Conservation (phyloP, 2,329 filamentous ascomycete species). For the Alternaria arbusti region DNA sequence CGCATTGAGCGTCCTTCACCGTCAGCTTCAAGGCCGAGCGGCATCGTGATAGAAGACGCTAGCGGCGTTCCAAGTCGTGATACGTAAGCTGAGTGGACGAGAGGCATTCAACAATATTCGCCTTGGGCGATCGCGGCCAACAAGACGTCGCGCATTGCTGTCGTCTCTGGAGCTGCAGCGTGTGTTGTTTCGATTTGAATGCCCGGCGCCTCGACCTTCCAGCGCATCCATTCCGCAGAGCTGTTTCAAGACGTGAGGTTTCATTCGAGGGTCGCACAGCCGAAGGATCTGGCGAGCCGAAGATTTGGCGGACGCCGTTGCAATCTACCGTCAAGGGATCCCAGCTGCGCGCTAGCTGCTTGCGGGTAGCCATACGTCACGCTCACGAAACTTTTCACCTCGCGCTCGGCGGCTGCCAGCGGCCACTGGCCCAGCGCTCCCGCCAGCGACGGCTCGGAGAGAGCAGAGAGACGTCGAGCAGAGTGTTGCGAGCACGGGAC, state of each 20-base stretch:
- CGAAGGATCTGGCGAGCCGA: slow-evolving; percentile 14
- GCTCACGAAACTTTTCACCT: slow-evolving; percentile 20
- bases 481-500: neutral
- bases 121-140: slow-evolving; percentile 4
- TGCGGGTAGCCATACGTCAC: slow-evolving; percentile 19
- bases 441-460: neutral
- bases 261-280: slow-evolving; percentile 17
- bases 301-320: slow-evolving; percentile 20
- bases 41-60: slow-evolving; percentile 19
- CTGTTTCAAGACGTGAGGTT: slow-evolving; percentile 17
- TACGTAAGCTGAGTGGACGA: slow-evolving; percentile 29
- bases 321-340: slow-evolving; percentile 12
- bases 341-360: slow-evolving; percentile 6
- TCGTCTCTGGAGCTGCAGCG: slow-evolving; percentile 14
- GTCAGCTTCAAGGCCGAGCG: slow-evolving; percentile 17
- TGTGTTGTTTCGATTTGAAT: slow-evolving; percentile 17
- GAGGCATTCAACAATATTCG: slow-evolving; percentile 20
- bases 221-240: slow-evolving; percentile 17
- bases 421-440: neutral
- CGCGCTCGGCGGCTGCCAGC: slow-evolving; percentile 6
- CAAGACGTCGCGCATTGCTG: slow-evolving; percentile 11
- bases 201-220: slow-evolving; percentile 11
- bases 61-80: slow-evolving; percentile 8
- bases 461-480: neutral
- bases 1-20: slow-evolving; percentile 27